Evolutionary conservation across 1,139 yeast genomes (phyloP).

Genomic region (Taphrina pruni): DNA sequence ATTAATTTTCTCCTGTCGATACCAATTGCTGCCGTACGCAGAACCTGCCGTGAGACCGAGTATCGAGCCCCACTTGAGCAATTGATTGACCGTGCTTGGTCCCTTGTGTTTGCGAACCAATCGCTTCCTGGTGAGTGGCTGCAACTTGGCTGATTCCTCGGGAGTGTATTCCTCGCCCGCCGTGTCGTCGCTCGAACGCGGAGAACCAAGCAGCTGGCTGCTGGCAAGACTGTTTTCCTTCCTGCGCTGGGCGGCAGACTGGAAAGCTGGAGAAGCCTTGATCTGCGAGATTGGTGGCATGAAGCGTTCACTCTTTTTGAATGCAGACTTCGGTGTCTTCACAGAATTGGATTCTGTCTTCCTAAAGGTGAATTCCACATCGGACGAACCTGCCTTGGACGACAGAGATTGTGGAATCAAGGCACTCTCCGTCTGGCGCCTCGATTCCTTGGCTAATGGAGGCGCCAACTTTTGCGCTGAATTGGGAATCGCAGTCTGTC

Average conservation of each 20-base stretch:
- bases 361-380: slow-evolving; percentile 19
- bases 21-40: slow-evolving; percentile 48
- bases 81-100: slow-evolving; percentile 27
- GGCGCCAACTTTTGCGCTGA: slow-evolving; percentile 32
- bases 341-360: neutral
- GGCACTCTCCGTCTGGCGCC: slow-evolving; percentile 28
- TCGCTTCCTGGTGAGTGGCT: slow-evolving; percentile 38
- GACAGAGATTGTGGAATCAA: slow-evolving; percentile 17
- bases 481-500: slow-evolving; percentile 24
- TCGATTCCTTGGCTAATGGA: slow-evolving; percentile 16
- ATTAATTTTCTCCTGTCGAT: slow-evolving; percentile 49
- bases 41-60: slow-evolving; percentile 23
- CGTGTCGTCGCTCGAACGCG: slow-evolving; percentile 3
- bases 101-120: slow-evolving; percentile 26
- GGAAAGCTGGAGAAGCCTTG: slow-evolving; percentile 34
- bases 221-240: slow-evolving; percentile 34
- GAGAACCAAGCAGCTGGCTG: slow-evolving; percentile 18
- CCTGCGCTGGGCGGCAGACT: slow-evolving; percentile 39
- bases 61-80: slow-evolving; percentile 5
- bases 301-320: slow-evolving; percentile 29
- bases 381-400: slow-evolving; percentile 18
- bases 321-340: slow-evolving; percentile 15
- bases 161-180: slow-evolving; percentile 40
- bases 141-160: slow-evolving; percentile 38
- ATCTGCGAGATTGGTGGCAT: slow-evolving; percentile 34